phyloP scores from a whole-genome alignment of 2,329 filamentous ascomycete species.

The Fusarium protoensiforme region DNA sequence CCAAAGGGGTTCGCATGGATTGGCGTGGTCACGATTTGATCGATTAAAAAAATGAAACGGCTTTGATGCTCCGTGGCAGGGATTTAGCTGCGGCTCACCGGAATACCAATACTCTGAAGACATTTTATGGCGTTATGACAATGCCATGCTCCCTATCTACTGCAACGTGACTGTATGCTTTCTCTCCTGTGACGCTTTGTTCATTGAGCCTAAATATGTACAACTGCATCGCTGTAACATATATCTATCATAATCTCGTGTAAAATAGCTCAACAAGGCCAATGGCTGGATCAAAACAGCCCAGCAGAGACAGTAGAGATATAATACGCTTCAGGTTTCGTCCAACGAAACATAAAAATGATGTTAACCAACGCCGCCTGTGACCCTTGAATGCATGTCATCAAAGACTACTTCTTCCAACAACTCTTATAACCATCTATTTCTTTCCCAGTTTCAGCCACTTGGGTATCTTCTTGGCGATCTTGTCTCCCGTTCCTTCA shows the following conservation, averaged over 20 bases:
- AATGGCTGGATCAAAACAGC: background rate
- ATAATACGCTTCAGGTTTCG: background rate
- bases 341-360: background rate
- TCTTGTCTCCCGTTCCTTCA: slow-evolving; percentile 60
- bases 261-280: background rate
- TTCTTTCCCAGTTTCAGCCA: slow-evolving; percentile 83
- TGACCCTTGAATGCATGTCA: slow-evolving; percentile 12
- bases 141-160: slow-evolving; percentile 21
- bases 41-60: slow-evolving; percentile 44
- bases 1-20: slow-evolving; percentile 47
- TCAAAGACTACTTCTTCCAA: background rate
- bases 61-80: slow-evolving; percentile 46
- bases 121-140: slow-evolving; percentile 40
- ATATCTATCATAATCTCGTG: background rate
- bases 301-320: background rate
- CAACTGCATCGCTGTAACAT: background rate
- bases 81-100: slow-evolving; percentile 47
- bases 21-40: slow-evolving; percentile 52
- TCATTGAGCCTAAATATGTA: background rate
- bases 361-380: slow-evolving; percentile 24
- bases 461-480: slow-evolving; percentile 80
- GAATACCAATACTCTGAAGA: slow-evolving; percentile 50
- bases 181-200: background rate
- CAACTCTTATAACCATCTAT: slow-evolving; percentile 29
- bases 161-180: background rate